Percentiles rank a stretch among this genome's conserved stretches.
phyloP scores from a whole-genome alignment of 2,329 filamentous ascomycete species.

The Arachnopeziza araneosa region DNA sequence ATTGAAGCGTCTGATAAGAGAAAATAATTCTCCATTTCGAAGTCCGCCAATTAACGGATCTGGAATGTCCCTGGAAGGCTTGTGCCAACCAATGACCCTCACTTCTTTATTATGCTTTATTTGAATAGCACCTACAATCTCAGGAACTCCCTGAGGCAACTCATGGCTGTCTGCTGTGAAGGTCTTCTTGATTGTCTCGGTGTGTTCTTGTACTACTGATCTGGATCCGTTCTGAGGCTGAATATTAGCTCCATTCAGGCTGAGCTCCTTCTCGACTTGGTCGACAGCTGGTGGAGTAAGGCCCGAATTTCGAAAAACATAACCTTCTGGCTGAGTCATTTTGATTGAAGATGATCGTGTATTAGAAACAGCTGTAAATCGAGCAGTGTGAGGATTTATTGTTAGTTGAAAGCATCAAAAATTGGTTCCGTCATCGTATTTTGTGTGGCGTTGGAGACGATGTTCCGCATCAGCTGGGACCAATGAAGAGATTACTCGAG shows the following conservation, averaged over 20 bases:
- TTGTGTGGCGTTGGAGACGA: neutral
- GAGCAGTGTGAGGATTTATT: neutral
- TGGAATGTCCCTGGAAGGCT: neutral
- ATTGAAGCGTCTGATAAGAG: neutral
- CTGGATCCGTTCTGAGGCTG: neutral
- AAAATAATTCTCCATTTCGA: neutral
- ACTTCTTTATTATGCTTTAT: neutral
- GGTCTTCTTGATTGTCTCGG: neutral
- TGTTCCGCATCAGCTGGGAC: neutral
- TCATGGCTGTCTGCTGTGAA: neutral
- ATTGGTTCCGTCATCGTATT: neutral
- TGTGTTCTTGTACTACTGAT: neutral
- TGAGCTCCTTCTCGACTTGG: neutral
- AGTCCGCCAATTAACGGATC: neutral
- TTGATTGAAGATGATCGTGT: neutral
- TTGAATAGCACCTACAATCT: neutral
- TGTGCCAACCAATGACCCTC: constrained; percentile 1
- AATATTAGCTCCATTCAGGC: neutral
- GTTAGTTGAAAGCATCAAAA: neutral
- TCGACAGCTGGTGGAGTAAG: neutral
- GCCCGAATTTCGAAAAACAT: neutral
- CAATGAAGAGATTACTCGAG: neutral
- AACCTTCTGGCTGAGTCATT: neutral
- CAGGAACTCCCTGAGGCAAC: neutral
- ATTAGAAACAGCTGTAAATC: neutral